These are phyloP conservation scores for Teunomyces lycoperdinae DNA, from an alignment of 805 yeast species.

Conservation along the genomic window DNA sequence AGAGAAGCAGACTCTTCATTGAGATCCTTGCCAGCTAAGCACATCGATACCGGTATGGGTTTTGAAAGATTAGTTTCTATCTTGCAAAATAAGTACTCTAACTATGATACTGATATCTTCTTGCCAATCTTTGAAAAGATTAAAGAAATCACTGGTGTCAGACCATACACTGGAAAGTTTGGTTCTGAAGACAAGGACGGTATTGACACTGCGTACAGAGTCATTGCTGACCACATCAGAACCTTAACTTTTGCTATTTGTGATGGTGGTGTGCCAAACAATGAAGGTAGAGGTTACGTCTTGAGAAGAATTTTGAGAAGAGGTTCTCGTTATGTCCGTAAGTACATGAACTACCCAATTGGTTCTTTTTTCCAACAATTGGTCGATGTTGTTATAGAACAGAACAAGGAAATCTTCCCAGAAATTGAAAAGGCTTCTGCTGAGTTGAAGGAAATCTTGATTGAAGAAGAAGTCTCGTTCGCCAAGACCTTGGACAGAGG, in stretches of 20 bases:
- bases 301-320: constrained; percentile 95
- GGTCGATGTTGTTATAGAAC: constrained; percentile 89
- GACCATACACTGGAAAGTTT: constrained; percentile 88
- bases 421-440: constrained; percentile 72
- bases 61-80: constrained; percentile 96
- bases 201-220: constrained; percentile 96
- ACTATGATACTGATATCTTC: constrained; percentile 97
- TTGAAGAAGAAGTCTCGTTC: constrained; percentile 95
- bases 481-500: constrained; percentile 97
- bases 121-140: constrained; percentile 82
- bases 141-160: constrained; percentile 89
- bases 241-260: constrained; percentile 94
- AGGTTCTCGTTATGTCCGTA: constrained; percentile 96
- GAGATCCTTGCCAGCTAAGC: constrained; percentile 86
- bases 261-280: constrained; percentile 99
- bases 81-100: constrained; percentile 85
- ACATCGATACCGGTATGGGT: constrained; percentile 98
- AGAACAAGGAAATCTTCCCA: constrained; percentile 87
- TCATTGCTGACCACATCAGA: constrained; percentile 97
- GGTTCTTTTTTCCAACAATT: constrained; percentile 90
- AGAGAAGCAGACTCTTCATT: constrained; percentile 85
- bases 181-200: constrained; percentile 93
- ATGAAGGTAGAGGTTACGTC: constrained; percentile 98
- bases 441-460: constrained; percentile 82
- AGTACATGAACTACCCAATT: constrained; percentile 92